Evolutionary conservation across 306 rosid species (phyloP).

Genomic region (Myrica gale): DNA sequence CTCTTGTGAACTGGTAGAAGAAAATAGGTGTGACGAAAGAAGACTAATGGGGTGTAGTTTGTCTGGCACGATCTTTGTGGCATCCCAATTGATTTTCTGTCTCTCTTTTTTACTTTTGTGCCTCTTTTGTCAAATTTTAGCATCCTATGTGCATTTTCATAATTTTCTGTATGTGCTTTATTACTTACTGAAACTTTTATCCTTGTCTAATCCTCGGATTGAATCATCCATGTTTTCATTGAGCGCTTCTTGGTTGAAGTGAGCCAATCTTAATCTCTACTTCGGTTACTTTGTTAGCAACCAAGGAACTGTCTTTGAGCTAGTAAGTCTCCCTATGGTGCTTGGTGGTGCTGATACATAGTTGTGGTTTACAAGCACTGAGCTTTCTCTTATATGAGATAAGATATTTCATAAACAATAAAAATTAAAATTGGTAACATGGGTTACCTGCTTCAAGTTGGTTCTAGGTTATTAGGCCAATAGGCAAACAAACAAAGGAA

Average conservation of each 20-base stretch:
- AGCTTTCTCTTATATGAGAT: not conserved
- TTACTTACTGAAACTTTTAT: not conserved
- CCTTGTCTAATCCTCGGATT: not conserved
- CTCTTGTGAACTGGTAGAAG: not conserved
- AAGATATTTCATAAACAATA: not conserved
- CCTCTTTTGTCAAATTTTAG: not conserved
- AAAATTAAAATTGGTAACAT: not conserved
- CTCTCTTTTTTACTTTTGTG: not conserved
- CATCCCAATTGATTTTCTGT: not conserved
- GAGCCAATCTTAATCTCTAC: not conserved
- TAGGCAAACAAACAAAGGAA: not conserved
- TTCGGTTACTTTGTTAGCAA: not conserved
- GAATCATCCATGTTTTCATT: not conserved
- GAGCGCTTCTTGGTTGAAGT: not conserved
- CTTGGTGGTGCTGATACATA: not conserved
- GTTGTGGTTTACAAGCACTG: not conserved
- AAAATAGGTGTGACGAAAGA: not conserved
- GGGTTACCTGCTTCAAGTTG: not conserved
- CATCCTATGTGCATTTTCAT: not conserved
- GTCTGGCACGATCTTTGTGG: not conserved
- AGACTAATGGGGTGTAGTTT: not conserved
- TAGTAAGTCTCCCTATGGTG: not conserved
- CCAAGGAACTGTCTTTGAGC: not conserved
- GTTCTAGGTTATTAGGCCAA: not conserved
- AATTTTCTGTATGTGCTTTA: not conserved